phyloP scores from a whole-genome alignment of 2,329 filamentous ascomycete genomes.

The Herpomyces periplanetae region DNA sequence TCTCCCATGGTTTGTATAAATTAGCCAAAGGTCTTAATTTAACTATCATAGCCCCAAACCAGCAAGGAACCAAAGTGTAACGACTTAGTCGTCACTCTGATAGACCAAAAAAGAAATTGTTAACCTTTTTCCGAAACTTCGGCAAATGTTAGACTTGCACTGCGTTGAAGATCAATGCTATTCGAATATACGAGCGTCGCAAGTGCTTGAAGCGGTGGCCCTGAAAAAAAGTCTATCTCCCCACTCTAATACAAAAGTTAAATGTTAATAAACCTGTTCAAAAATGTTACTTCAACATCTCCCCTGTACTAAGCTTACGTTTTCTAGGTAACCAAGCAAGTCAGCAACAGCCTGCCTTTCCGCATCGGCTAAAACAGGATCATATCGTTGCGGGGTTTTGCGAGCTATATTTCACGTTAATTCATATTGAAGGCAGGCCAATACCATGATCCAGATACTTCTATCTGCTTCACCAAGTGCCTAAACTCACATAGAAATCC shows the following conservation, averaged over 20 bases:
- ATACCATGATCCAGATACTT: too few relatives aligned
- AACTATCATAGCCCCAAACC: too few relatives aligned
- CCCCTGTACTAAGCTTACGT: too few relatives aligned
- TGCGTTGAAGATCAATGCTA: conserved; percentile 87
- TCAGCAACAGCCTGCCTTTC: conserved; percentile 91
- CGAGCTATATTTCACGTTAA: too few relatives aligned
- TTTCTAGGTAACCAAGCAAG: conserved; percentile 73
- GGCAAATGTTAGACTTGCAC: conserved; percentile 86
- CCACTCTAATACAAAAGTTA: conserved; percentile 19
- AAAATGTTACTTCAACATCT: conserved; percentile 6
- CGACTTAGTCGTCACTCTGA: too few relatives aligned
- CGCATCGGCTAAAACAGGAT: conserved; percentile 63
- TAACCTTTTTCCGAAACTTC: conserved; percentile 90
- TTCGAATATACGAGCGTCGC: conserved; percentile 93
- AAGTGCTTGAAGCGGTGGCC: conserved; percentile 63
- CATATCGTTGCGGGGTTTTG: conserved; percentile 11
- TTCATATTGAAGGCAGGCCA: too few relatives aligned
- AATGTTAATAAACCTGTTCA: conserved; percentile 2
- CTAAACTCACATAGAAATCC: too few relatives aligned
- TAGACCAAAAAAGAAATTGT: conserved; percentile 3
- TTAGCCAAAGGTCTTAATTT: too few relatives aligned
- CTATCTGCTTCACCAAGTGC: too few relatives aligned
- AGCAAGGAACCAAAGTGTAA: too few relatives aligned
- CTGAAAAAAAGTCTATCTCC: conserved; percentile 92
- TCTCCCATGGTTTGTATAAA: too few relatives aligned